Conservation (phyloP, 1,139 yeast genomes). For the Debaryomyces fabryi region DNA sequence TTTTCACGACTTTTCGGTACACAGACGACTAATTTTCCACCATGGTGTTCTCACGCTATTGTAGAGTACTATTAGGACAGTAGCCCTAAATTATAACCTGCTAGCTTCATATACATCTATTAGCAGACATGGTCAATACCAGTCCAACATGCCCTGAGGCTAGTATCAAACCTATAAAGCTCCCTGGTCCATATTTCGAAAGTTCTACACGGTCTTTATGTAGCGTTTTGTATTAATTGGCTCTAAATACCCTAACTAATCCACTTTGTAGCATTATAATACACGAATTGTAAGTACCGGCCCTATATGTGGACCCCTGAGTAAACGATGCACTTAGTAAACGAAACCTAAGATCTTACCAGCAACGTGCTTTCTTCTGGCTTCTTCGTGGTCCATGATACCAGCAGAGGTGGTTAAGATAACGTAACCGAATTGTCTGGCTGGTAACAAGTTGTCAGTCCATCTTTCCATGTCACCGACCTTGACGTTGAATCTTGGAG, state of each 20-base stretch:
- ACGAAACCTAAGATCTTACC: constrained; percentile 98
- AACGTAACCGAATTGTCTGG: constrained; percentile 98
- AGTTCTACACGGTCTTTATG: neutral
- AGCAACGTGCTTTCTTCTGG: constrained; percentile 99
- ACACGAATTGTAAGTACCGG: neutral
- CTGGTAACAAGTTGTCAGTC: constrained; percentile 97
- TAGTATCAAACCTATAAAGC: neutral
- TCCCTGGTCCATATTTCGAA: no score
- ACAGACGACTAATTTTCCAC: neutral
- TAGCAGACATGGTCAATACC: neutral
- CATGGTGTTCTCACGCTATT: neutral
- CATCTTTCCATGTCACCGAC: constrained; percentile 94
- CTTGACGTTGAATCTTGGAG: constrained; percentile 97
- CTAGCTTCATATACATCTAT: neutral
- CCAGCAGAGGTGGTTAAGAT: constrained; percentile 99
- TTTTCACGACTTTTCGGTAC: constrained; percentile 1
- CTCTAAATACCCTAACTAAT: constrained; percentile 4
- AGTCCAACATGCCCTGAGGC: neutral
- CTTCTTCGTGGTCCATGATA: constrained; percentile 99
- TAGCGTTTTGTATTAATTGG: constrained; percentile 7
- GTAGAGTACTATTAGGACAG: neutral
- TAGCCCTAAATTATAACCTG: neutral
- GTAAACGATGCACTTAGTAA: constrained; percentile 51
- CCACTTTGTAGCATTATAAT: constrained; percentile 8
- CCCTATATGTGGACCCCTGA: neutral